Evolutionary conservation across 2,329 filamentous ascomycete species (phyloP).

Genomic region (Colletotrichum truncatum): DNA sequence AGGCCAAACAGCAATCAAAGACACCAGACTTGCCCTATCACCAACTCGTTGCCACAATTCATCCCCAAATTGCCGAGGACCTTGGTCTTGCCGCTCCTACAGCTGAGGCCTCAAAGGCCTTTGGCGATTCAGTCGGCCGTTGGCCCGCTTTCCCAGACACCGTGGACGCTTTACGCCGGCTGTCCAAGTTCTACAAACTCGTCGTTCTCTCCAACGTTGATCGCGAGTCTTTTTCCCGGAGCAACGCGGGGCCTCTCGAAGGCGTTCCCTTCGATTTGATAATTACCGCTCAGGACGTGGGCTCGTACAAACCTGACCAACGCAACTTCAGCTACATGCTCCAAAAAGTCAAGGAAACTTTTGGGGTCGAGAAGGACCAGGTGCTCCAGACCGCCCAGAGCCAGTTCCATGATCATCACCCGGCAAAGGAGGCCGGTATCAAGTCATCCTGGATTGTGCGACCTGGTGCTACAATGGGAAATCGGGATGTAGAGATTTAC

Average conservation of each 20-base stretch:
- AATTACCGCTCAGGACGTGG: slow-evolving; percentile 76
- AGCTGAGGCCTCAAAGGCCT: slow-evolving; percentile 51
- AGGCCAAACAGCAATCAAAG: slow-evolving; percentile 59
- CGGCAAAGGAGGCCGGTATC: slow-evolving; percentile 67
- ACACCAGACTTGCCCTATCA: slow-evolving; percentile 69
- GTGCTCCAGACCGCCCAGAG: slow-evolving; percentile 76
- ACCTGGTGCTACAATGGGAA: slow-evolving; percentile 48
- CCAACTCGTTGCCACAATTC: slow-evolving; percentile 61
- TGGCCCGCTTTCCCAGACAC: slow-evolving; percentile 71
- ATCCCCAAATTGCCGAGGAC: slow-evolving; percentile 55
- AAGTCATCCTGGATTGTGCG: slow-evolving; percentile 70
- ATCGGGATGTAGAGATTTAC: slow-evolving; percentile 51
- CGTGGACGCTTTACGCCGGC: slow-evolving; percentile 58
- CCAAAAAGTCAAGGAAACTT: slow-evolving; percentile 57
- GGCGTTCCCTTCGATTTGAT: slow-evolving; percentile 66
- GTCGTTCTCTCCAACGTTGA: slow-evolving; percentile 68
- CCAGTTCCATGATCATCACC: slow-evolving; percentile 75
- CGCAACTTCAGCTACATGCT: slow-evolving; percentile 75
- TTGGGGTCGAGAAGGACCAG: slow-evolving; percentile 62
- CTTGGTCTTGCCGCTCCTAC: slow-evolving; percentile 47
- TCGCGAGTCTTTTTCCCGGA: slow-evolving; percentile 55
- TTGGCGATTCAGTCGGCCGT: slow-evolving; percentile 60
- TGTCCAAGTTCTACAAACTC: slow-evolving; percentile 64
- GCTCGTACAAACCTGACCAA: slow-evolving; percentile 74
- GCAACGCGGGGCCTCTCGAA: slow-evolving; percentile 55